Evolutionary conservation across 192 early-diverging fungal genomes (phyloP), one percentile per base, ranked within the genome.

Genomic region (Podila verticillata): DNA sequence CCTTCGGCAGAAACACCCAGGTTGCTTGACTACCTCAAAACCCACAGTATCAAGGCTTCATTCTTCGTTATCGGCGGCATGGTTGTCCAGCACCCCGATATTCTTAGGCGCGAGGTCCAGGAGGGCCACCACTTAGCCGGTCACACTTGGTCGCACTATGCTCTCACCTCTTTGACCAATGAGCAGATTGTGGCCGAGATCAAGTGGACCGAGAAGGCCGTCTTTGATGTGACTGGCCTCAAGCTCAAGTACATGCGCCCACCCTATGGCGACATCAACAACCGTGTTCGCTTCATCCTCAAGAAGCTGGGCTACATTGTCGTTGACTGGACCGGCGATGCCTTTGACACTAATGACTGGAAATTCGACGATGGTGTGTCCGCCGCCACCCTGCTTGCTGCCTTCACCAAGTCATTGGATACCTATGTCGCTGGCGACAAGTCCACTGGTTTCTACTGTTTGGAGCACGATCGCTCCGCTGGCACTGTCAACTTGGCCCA

Each of bases 241-340:
- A 48, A 80, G 12, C 88, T 89, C 19, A 74, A 79, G 56, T 88
- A 84, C 62, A 86, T 86, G 70, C 83, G 91, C 65, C 85, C 90
- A 28, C 74, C 75, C 12, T 65, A 87, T 58, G 92, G 92, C 29
- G 93, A 93, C 66, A 82, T 91, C 36, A 90, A 93, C 75, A 87
- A 94, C 73, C 89, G 92, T 70, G 87, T 93, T 36, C 85, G 93
- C 51, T 83, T 77, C 51, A 89, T 94, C 62, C 81, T 85, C 19
- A 60, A 68, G 36, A 83, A 90, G 49, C 74, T 94, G 69, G 92
- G 87, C 47, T 88, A 81, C 54, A 69, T 61, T 47, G 32, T 79
- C 56, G 72, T 73, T 48, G 39, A 70, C n/a, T 79, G 75, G 75
- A 60, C 69, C 47, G 30, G 36, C 22, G 75, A 83, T 69, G 54